Base-by-base conservation (phyloP, 2,329 filamentous ascomycete species). In the Lanzia echinophila region DNA sequence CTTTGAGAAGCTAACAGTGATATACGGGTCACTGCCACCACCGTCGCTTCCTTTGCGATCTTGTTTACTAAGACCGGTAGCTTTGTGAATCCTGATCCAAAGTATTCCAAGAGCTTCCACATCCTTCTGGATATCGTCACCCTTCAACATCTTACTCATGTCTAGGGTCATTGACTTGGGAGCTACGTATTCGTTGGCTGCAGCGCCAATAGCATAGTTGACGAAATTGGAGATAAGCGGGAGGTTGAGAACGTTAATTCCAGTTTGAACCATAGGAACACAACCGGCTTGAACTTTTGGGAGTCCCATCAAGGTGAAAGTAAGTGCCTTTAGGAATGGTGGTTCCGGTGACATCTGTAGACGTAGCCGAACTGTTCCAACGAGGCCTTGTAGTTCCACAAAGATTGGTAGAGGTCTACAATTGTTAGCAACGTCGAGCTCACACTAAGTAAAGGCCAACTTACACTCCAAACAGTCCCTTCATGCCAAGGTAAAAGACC, bases 91-190 rank as follows among this genome's bases (percentile, higher is more conserved):
- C 15, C 90, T 83, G 63, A 99, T 82, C 77, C 91, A 96, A 60
- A 99, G 78, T n/a, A 96, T 79, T 54, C 94, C 94, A 10, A 96
- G 73, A 1, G 94, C 90, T 49, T 87, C 75, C 0, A 87, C 90
- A 52, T 94, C 92, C 70, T 97, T 96, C 67, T 90, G 85, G 64
- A 97, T 87, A 65, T 90, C 86, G 63, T 97, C 92, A 17, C 92
- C 94, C 66, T 90, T 86, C 3, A 97, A 79, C 75, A 97, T 87
- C 68, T 91, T 91, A 63, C 88, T 83, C 68, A 97, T 79, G 64
- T 99, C 92, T 45, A 97, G 79, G 0, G 89, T 90, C 86, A 97
- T 86, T 11, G 86, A 94, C 71, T 96, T 96, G 8, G 92, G 92
- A 2, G 92, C 92, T 24, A 96, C 90, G 59, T 96, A 96, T 80